Conservation (phyloP, 208 protist species). For the Acanthamoeba pearcei region DNA sequence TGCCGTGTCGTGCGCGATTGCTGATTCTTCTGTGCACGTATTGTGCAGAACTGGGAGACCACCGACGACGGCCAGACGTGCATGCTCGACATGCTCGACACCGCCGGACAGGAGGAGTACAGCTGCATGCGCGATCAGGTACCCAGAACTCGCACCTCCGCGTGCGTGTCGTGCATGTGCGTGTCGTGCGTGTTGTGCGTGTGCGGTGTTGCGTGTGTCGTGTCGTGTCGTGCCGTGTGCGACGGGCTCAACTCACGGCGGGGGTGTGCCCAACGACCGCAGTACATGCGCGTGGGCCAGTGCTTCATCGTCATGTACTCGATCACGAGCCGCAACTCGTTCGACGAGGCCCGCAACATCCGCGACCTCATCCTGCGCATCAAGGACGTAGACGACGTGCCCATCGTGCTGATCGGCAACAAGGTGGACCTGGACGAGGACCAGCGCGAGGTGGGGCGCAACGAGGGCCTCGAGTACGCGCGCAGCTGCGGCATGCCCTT, state of each 20-base stretch:
- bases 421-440: slow-evolving; percentile 41
- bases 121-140: slow-evolving; percentile 86
- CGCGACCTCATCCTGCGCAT: slow-evolving; percentile 76
- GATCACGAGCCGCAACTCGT: slow-evolving; percentile 56
- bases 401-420: slow-evolving; percentile 49
- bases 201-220: not conserved
- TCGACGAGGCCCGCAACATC: slow-evolving; percentile 78
- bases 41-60: slow-evolving; percentile 12
- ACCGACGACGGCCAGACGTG: slow-evolving; percentile 74
- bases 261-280: no score
- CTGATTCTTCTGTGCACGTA: not conserved
- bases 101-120: slow-evolving; percentile 90
- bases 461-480: slow-evolving; percentile 35
- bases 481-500: not conserved
- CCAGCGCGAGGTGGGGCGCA: not conserved
- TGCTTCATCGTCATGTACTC: slow-evolving; percentile 52
- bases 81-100: slow-evolving; percentile 89
- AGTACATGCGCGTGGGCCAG: slow-evolving; percentile 21
- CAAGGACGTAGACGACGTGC: slow-evolving; percentile 77
- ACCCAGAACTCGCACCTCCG: not conserved
- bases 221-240: not conserved
- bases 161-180: not conserved
- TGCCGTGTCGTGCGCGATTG: not conserved
- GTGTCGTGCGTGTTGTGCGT: no score
- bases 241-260: not conserved